Base-by-base conservation (phyloP, 2,329 filamentous ascomycete genomes). In the Fonsecaea monophora region DNA sequence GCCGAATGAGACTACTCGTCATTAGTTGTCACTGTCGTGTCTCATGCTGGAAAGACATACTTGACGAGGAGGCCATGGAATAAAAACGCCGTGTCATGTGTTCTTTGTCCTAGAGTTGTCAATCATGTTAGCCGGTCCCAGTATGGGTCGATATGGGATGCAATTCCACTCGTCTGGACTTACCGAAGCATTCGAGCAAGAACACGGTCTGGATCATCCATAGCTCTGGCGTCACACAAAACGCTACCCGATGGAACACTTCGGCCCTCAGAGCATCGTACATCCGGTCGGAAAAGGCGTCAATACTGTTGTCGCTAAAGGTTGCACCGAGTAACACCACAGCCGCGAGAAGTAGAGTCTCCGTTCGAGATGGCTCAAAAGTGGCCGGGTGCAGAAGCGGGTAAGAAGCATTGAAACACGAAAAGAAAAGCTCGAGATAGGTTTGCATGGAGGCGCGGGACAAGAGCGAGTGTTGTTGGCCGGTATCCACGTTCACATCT, bases 171-270 rank as follows among this genome's bases (percentile, higher is more conserved):
- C 35, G 35, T 0, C 40, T n/a, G 15, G 40, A 42, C 40, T 89
- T 89, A 3, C 87, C 87, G 63, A 89, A 88, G 69, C 87, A 89
- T 68, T 89, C 87, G 0, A 88, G 86, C 0, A 89, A 76, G 8
- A 89, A 75, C 37, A 89, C 87, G 0, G 85, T 85, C 66, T 89
- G 86, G 0, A 89, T 71, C 0, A 87, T 82, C 87, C 86, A 89
- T 0, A 89, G 77, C 30, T 86, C 82, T 0, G 87, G 86, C 18
- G 83, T 82, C 0, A 86, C 79, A 1, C 81, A 86, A 72, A 89
- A 89, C 0, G 82, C 82, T 0, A 80, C 77, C 71, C 87, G 84
- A 13, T 83, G 82, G 60, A 89, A 85, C 21, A 89, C 86, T 48
- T 85, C 83, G 6, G 85, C 84, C 8, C 86, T 80, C 6, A 89